Evolutionary conservation across 2,329 filamentous ascomycete species (phyloP).

Genomic region (Botryotinia calthae): DNA sequence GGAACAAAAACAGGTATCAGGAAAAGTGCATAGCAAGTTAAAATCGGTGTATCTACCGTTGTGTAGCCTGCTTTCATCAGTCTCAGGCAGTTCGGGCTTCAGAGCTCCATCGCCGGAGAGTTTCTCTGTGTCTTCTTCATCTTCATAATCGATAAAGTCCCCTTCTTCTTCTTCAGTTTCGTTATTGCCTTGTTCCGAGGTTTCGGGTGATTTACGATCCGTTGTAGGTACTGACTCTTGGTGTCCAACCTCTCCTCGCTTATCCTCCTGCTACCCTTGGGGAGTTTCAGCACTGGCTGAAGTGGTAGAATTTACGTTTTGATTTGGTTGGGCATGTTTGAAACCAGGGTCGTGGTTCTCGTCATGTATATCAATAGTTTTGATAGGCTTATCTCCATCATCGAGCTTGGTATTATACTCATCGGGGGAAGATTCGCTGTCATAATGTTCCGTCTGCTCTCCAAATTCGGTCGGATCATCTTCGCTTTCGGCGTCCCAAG

Average conservation of each 20-base stretch:
- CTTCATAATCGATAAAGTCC: conserved; percentile 51
- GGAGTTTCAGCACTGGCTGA: conserved; percentile 13
- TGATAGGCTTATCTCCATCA: not conserved
- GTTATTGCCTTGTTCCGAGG: not conserved
- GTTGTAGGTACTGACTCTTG: conserved; percentile 9
- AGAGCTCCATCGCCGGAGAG: conserved; percentile 18
- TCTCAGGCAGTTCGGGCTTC: not conserved
- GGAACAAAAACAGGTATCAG: conserved; percentile 33
- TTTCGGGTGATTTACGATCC: not conserved
- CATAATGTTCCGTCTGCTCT: conserved; percentile 17
- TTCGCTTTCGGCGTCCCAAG: conserved; percentile 33
- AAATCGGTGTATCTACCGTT: conserved; percentile 34
- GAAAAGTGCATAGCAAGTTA: conserved; percentile 31
- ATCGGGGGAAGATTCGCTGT: conserved; percentile 9
- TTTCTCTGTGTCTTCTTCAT: conserved; percentile 40
- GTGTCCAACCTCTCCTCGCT: conserved; percentile 7
- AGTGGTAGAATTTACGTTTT: not conserved
- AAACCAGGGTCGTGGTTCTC: not conserved
- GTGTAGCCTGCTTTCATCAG: conserved; percentile 24
- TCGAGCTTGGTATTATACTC: not conserved
- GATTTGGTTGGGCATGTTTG: not conserved
- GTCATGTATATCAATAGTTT: not conserved
- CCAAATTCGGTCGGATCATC: conserved; percentile 26
- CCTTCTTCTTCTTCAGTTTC: conserved; percentile 37
- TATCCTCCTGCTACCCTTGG: conserved; percentile 4